Base-by-base conservation (phyloP, 768 basidiomycete species). In the Leccinum subgranulosum region DNA sequence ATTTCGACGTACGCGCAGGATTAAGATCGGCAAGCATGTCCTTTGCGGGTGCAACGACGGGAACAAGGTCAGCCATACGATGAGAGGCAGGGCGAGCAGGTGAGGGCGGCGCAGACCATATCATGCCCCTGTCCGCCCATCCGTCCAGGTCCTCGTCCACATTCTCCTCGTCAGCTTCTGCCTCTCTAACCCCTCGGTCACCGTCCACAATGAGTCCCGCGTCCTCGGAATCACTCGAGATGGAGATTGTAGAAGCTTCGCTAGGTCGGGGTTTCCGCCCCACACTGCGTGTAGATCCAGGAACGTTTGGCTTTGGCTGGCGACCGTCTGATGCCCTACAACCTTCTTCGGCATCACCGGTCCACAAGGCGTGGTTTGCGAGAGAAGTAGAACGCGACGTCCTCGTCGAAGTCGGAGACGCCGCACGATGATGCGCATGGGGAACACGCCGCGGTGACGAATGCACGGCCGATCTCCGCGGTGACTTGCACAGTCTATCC, bases 221-320 rank as follows among this genome's bases (percentile, higher is more conserved):
- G 6, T n/a, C 65, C 47, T 70, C 69, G 28, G 69, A 70, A 23
- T 58, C 68, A 8, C 69, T 69, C 8, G 69, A 70, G 21, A 69
- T 69, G 49, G 51, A 69, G 27, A 69, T 69, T 14, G 57, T 60
- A 51, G 55, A 60, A 10, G 53, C 9, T 45, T 64, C 59, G 50
- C 63, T 63, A 19, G 10, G 19, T 10, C 62, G 49, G 1, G 58
- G 52, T 28, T 59, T 57, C 34, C 55, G 46, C 15, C 31, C 39
- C 1, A 55, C 47, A 19, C 4, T n/a, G 14, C 10, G 39, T 11
- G 12, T 17, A n/a, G 41, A 46, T 54, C 39, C 51, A 27, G 55
- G 29, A 27, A 11, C 45, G 4, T 34, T 19, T 23, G 19, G 28
- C 4, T 21, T 34, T 17, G 23, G 17, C 15, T 47, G 49, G 41